Evolutionary conservation across 192 early-diverging fungal genomes (phyloP).

Genomic region (Backusella tarrabulga): DNA sequence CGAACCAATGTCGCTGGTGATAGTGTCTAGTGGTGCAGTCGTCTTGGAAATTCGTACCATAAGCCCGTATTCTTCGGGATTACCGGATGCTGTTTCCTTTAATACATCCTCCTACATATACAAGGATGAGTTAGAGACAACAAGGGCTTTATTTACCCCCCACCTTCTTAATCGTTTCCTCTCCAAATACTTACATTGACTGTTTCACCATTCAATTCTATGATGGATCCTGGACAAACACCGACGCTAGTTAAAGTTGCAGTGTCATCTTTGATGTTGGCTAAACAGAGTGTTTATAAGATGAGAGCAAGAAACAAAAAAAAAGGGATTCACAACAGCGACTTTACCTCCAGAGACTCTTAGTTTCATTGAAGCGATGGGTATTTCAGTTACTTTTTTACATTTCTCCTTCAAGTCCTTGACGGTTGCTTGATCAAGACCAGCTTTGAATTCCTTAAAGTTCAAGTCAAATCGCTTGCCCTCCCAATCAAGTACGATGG

Average conservation of each 20-base stretch:
- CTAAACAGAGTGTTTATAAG: constrained; percentile 23
- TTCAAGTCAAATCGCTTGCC: constrained; percentile 13
- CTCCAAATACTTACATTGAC: constrained; percentile 42
- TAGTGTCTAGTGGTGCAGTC: constrained; percentile 28
- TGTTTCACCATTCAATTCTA: constrained; percentile 72
- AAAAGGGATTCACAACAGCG: too few relatives aligned
- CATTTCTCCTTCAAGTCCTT: constrained; percentile 74
- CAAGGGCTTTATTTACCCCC: too few relatives aligned
- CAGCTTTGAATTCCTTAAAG: constrained; percentile 28
- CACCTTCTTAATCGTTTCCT: too few relatives aligned
- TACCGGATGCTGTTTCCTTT: constrained; percentile 38
- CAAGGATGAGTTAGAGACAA: not conserved
- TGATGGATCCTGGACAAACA: constrained; percentile 64
- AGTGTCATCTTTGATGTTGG: constrained; percentile 74
- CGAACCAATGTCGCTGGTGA: not conserved
- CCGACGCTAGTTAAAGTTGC: constrained; percentile 67
- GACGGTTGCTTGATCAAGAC: constrained; percentile 57
- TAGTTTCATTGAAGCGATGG: constrained; percentile 72
- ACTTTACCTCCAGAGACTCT: constrained; percentile 67
- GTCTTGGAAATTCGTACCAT: constrained; percentile 45
- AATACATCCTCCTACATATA: constrained; percentile 10
- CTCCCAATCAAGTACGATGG: constrained; percentile 26
- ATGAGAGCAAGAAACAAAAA: too few relatives aligned
- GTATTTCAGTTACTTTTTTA: constrained; percentile 73
- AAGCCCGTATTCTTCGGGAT: constrained; percentile 53